phyloP scores from a whole-genome alignment of 306 rosid species.

The Macrotyloma uniflorum region DNA sequence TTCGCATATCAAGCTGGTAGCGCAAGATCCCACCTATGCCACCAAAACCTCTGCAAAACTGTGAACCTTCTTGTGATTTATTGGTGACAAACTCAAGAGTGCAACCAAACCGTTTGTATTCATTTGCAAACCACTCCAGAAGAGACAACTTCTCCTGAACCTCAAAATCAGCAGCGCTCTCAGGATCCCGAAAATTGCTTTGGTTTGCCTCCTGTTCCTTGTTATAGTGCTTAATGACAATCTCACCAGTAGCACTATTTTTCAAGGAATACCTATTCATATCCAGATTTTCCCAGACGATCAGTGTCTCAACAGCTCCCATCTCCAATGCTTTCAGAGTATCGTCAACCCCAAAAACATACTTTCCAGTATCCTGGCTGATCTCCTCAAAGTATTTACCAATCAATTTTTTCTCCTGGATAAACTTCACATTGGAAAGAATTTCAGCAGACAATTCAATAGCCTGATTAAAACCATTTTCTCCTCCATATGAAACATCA shows the following conservation, averaged over 20 bases:
- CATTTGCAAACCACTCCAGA: constrained; percentile 95
- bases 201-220: constrained; percentile 79
- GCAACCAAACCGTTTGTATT: constrained; percentile 81
- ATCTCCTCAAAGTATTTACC: constrained; percentile 95
- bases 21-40: constrained; percentile 95
- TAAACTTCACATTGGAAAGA: constrained; percentile 82
- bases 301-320: constrained; percentile 91
- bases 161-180: constrained; percentile 57
- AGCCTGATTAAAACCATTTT: constrained; percentile 89
- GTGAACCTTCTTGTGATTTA: constrained; percentile 95
- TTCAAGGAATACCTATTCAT: constrained; percentile 71
- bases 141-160: constrained; percentile 82
- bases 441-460: constrained; percentile 84
- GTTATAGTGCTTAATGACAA: constrained; percentile 66
- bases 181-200: constrained; percentile 70
- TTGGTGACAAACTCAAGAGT: constrained; percentile 86
- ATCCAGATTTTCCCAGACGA: constrained; percentile 94
- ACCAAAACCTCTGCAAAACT: constrained; percentile 93
- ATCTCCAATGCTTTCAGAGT: constrained; percentile 83
- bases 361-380: constrained; percentile 93
- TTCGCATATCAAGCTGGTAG: constrained; percentile 88
- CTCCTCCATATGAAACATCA: constrained; percentile 92
- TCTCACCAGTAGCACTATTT: constrained; percentile 57
- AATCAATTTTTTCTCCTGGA: constrained; percentile 86
- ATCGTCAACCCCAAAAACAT: constrained; percentile 92